Conservation (phyloP, 495 filamentous ascomycete genomes). For the Niebla homalea region DNA sequence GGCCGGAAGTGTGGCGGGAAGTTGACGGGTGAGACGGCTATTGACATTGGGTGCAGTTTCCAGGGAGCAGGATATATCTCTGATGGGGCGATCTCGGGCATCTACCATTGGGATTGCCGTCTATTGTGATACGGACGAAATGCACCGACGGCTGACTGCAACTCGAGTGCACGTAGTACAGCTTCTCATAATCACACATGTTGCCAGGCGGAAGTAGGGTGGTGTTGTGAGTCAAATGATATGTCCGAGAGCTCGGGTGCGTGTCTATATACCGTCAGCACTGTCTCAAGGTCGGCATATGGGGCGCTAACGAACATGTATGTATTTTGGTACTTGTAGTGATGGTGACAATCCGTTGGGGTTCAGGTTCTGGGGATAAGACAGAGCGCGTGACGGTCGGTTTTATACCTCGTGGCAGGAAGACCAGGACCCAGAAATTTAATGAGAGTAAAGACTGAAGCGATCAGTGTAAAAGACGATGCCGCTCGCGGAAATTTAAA, state of each 20-base stretch:
- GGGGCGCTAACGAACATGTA: not conserved
- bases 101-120: constrained; percentile 45
- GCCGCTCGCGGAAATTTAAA: not conserved
- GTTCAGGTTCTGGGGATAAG: not conserved
- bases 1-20: not conserved
- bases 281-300: not conserved
- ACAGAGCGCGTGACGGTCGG: not conserved
- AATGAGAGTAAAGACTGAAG: not conserved
- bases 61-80: constrained; percentile 55
- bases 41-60: constrained; percentile 49
- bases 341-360: not conserved
- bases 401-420: not conserved
- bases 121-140: constrained; percentile 52
- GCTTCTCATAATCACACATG: constrained; percentile 70
- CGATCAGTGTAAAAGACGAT: not conserved
- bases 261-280: not conserved
- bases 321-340: not conserved
- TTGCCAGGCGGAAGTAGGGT: not conserved
- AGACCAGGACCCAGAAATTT: not conserved
- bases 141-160: constrained; percentile 54
- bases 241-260: not conserved
- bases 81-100: constrained; percentile 62
- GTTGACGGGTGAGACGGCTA: not conserved
- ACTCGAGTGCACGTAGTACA: constrained; percentile 62
- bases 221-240: not conserved